Base-by-base conservation (phyloP, 371 early-diverging fungal genomes). In the Lichtheimia corymbifera region DNA sequence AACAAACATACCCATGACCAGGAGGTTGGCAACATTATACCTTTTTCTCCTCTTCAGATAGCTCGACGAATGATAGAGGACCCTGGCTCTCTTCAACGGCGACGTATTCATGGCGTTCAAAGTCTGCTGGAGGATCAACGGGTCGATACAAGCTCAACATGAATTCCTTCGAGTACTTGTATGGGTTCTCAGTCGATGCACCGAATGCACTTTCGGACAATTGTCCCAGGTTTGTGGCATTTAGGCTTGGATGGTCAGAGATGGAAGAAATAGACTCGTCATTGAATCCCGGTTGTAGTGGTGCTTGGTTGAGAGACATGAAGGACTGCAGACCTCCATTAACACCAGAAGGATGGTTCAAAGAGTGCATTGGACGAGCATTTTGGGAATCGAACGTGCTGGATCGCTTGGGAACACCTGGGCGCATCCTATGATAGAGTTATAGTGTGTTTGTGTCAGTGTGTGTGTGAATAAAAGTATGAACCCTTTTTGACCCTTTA, bases 141-240 rank as follows among this genome's bases (percentile, higher is more conserved):
- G 87, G 85, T 43, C 79, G 83, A 70, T 83, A 93, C 53, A 93
- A 78, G 25, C 82, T 80, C n/a, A 93, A 77, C 91, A 93, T 91
- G 54, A 82, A 78, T 30, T 91, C 93, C 64, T 88, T 90, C n/a
- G 88, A 85, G 71, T 91, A 93, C 80, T 82, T 86, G 70, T 84
- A 87, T 4, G 86, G 82, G 61, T 82, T 85, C 63, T 6, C 57
- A 62, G 42, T 28, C 24, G 51, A 22, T 1, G 25, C 44, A 24
- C 20, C 17, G 61, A 24, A 22, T 22, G 28, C 11, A 22, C 55
- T 44, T 12, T 56, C 57, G 43, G 57, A 56, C 42, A 27, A 14
- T 27, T 50, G 53, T 25, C 28, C 47, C 42, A 35, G 62, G 52
- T 35, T 35, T 11, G 50, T 56, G 55, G 20, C 50, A 28, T 35